Percentiles rank a stretch among this genome's conserved stretches.
Conservation (phyloP, 1,284 basidiomycete genomes). For the Cronartium quercuum region DNA sequence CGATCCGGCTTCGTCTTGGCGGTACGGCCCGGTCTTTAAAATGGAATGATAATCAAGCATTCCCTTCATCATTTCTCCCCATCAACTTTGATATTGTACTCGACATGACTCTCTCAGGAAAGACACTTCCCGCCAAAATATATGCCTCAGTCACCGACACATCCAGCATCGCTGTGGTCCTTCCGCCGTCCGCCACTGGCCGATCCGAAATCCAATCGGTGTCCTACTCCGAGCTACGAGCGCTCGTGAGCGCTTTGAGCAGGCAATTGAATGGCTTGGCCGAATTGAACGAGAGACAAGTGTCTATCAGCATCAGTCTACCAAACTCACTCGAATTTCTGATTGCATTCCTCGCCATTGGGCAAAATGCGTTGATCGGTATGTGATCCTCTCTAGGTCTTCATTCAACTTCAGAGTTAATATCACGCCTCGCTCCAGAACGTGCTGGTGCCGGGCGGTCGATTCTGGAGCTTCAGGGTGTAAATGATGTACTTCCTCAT, state of each 20-base stretch:
- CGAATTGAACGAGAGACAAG: constrained; percentile 7
- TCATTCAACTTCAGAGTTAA: neutral
- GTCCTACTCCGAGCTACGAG: neutral
- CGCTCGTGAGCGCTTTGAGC: neutral
- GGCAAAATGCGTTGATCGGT: constrained; percentile 33
- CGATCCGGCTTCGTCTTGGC: no score
- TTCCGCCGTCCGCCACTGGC: neutral
- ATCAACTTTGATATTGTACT: neutral
- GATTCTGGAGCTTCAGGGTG: no score
- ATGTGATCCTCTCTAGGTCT: neutral
- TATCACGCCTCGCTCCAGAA: no score
- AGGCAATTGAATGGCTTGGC: neutral
- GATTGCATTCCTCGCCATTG: constrained; percentile 10
- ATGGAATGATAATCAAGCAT: no score
- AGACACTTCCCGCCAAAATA: neutral
- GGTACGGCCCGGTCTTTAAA: no score
- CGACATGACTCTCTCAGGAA: neutral
- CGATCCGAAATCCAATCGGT: neutral
- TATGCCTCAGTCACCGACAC: neutral
- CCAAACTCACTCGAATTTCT: constrained; percentile 38
- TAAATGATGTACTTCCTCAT: neutral
- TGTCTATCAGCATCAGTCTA: constrained; percentile 23
- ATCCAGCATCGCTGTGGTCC: neutral
- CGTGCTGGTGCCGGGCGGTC: no score
- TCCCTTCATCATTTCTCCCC: neutral